Percentiles rank a stretch among this genome's conserved stretches.
Evolutionary conservation across 306 rosid genomes (phyloP).

Genomic region (Sphenostylis stenocarpa): DNA sequence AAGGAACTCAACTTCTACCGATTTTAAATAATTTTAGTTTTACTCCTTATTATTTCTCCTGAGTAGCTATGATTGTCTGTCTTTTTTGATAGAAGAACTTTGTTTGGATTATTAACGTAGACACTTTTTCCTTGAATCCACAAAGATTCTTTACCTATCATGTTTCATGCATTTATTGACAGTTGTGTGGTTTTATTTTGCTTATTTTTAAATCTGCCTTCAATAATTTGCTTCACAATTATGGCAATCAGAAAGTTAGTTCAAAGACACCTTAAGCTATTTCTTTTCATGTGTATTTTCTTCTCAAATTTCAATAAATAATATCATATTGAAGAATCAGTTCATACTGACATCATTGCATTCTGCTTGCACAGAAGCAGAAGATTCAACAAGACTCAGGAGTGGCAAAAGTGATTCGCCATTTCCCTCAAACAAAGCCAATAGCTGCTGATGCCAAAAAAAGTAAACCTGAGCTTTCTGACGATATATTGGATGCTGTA

Average conservation of each 20-base stretch:
- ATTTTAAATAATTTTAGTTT: background rate
- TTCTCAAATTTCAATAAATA: background rate
- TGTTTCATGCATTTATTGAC: background rate
- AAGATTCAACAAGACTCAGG: conserved; percentile 53
- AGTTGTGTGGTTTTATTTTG: background rate
- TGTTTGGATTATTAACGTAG: background rate
- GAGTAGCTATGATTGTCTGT: background rate
- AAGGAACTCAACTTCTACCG: background rate
- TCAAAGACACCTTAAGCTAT: background rate
- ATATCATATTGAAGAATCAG: conserved; percentile 7
- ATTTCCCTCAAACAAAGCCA: conserved; percentile 70
- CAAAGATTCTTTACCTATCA: background rate
- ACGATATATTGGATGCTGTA: conserved; percentile 64
- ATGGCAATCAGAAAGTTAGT: conserved; percentile 20
- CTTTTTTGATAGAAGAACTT: background rate
- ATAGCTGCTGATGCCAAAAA: conserved; percentile 36
- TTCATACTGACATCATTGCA: conserved; percentile 21
- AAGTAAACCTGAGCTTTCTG: conserved; percentile 53
- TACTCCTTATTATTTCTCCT: background rate
- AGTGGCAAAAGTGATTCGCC: conserved; percentile 54
- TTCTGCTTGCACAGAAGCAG: conserved; percentile 63
- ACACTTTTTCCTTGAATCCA: conserved; percentile 9
- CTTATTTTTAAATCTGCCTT: background rate
- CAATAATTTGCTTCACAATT: background rate
- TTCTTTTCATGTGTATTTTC: background rate